Conservation (phyloP, 2,329 filamentous ascomycete genomes). For the Bipolaris oryzae region DNA sequence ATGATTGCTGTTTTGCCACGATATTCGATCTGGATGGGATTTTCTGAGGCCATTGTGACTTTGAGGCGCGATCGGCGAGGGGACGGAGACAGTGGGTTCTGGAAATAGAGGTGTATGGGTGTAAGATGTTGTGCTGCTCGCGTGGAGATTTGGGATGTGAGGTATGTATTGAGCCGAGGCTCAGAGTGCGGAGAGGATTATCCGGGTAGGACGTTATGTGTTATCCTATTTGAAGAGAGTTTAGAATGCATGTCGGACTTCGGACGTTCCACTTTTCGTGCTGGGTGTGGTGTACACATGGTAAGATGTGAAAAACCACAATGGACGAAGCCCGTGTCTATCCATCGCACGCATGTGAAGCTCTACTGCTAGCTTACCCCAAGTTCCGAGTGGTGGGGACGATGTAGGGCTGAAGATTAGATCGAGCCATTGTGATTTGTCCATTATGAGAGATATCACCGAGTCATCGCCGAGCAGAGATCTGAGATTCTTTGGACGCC, state of each 20-base stretch:
- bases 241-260: not conserved
- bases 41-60: slow-evolving; percentile 51
- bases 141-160: not conserved
- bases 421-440: not conserved
- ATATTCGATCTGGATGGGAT: slow-evolving; percentile 64
- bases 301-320: not conserved
- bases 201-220: not conserved
- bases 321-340: not conserved
- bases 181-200: slow-evolving; percentile 22
- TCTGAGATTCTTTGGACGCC: slow-evolving; percentile 7
- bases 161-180: slow-evolving; percentile 29
- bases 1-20: slow-evolving; percentile 77
- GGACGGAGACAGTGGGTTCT: not conserved
- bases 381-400: slow-evolving; percentile 8
- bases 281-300: not conserved
- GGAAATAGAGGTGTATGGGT: not conserved
- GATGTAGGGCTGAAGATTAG: slow-evolving; percentile 13
- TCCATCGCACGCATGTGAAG: slow-evolving; percentile 6
- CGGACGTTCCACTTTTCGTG: not conserved
- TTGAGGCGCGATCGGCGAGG: not conserved
- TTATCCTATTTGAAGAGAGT: not conserved
- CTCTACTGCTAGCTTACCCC: not conserved
- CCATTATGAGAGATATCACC: not conserved
- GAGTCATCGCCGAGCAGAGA: slow-evolving; percentile 13
- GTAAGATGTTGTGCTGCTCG: not conserved